Evolutionary conservation across 345 rosid species (phyloP), one percentile per base, ranked within the genome.

Genomic region (Laguncularia racemosa): DNA sequence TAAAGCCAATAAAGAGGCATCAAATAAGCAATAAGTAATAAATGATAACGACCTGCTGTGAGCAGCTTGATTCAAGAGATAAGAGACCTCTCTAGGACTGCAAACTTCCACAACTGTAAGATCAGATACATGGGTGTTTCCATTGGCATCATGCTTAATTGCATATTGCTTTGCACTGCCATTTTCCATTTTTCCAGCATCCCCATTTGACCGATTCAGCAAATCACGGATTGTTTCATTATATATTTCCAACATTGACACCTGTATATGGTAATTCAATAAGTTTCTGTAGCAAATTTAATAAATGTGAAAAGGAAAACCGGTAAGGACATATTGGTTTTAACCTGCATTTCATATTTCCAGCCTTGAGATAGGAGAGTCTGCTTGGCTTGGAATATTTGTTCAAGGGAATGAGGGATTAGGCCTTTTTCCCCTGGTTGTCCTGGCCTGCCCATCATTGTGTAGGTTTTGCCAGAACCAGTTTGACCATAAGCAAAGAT

Each of bases 401-500:
- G 99, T 63, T 93, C 99, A 54, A 93, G 55, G 44, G 90, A 83
- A 16, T 96, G 88, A 0, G 99, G 99, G 43, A 93, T 89, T 70
- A 93, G 63, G 20, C 99, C 99, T 58, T 92, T 84, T 33, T 76
- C 82, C 45, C 73, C 88, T 13, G 60, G 78, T 14, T 76, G 69
- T 21, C 92, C 97, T 20, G 91, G 95, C 66, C 64, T 89, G 38
- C 99, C 99, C 99, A 89, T 93, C 99, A 93, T 93, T 49, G 99
- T 89, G 53, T 87, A 81, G 61, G 99, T 93, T 67, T 93, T 89
- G 23, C 99, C 97, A 0, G 99, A 93, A 19, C 99, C 99, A 17
- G 99, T 93, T 76, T 93, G 99, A 62, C 99, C 99, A 66, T 93
- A 93, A 33, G 99, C 97, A 67, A 93, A 93, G 59, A 93, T 93